These are phyloP conservation scores for Crithidia expoeki DNA, from an alignment of 208 protist species.

Conservation along the genomic window DNA sequence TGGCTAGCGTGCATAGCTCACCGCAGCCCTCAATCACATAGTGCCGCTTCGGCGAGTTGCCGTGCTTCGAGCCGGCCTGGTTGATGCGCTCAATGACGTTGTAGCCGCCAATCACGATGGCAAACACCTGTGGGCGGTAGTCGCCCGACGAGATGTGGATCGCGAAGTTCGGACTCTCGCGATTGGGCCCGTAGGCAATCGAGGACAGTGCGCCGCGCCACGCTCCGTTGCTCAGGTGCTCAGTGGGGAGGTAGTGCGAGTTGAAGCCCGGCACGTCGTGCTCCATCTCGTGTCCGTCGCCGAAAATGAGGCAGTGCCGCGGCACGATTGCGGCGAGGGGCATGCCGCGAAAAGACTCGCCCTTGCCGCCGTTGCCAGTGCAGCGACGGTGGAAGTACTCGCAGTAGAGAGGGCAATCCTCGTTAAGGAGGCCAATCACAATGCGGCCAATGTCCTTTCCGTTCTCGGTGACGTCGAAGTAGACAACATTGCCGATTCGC, in stretches of 20 bases:
- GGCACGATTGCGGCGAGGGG: conserved; percentile 73
- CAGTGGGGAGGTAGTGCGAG: conserved; percentile 72
- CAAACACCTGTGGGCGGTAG: conserved; percentile 86
- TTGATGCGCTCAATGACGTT: conserved; percentile 90
- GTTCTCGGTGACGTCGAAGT: conserved; percentile 88
- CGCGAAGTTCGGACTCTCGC: conserved; percentile 86
- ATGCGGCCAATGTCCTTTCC: conserved; percentile 79
- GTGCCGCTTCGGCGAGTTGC: conserved; percentile 76
- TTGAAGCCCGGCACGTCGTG: conserved; percentile 82
- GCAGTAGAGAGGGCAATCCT: conserved; percentile 89
- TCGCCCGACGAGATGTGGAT: conserved; percentile 86
- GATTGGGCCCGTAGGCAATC: conserved; percentile 75
- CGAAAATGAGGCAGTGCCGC: conserved; percentile 81
- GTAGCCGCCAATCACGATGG: conserved; percentile 85
- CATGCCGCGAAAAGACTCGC: conserved; percentile 86
- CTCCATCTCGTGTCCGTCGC: conserved; percentile 79
- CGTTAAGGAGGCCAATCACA: conserved; percentile 86
- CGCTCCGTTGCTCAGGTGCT: conserved; percentile 67
- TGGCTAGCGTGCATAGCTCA: conserved; percentile 88
- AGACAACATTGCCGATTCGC: conserved; percentile 87
- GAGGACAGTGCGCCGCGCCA: conserved; percentile 84
- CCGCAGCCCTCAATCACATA: conserved; percentile 83
- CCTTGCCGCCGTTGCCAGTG: conserved; percentile 72
- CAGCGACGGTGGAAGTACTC: conserved; percentile 90
- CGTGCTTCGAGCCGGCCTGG: conserved; percentile 76